Percentiles rank a stretch among this genome's conserved stretches.
Conservation (phyloP, 1,284 basidiomycete species). For the Moesziomyces parantarcticus region DNA sequence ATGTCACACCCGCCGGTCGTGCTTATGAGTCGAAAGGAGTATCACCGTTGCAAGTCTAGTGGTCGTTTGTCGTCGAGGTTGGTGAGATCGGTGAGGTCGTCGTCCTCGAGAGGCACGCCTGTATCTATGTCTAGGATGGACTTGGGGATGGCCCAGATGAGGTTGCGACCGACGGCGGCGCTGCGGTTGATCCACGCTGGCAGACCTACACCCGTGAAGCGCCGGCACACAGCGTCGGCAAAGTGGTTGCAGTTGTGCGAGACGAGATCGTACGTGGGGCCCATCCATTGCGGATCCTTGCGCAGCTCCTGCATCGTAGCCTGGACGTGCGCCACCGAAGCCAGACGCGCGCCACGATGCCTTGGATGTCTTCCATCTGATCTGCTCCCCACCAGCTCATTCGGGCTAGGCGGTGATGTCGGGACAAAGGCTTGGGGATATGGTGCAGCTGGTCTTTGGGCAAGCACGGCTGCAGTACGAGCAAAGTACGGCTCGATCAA, state of each 20-base stretch:
- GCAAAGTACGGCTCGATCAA: slow-evolving; percentile 12
- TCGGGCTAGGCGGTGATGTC: too few species aligned
- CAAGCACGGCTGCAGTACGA: background rate
- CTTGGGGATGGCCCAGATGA: slow-evolving; percentile 13
- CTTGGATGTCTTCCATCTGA: slow-evolving; percentile 3
- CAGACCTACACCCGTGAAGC: slow-evolving; percentile 50
- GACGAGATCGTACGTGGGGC: slow-evolving; percentile 29
- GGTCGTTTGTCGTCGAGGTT: background rate
- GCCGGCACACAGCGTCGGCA: slow-evolving; percentile 53
- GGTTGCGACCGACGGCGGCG: slow-evolving; percentile 8
- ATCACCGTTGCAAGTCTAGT: too few species aligned
- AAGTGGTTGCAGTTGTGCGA: slow-evolving; percentile 63
- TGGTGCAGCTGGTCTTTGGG: background rate
- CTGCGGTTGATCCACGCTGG: slow-evolving; percentile 59
- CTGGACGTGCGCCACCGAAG: slow-evolving; percentile 1
- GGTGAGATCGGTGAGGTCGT: background rate
- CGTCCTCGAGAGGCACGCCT: slow-evolving; percentile 7
- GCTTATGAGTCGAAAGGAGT: too few species aligned
- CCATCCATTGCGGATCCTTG: slow-evolving; percentile 19
- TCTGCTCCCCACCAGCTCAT: too few species aligned
- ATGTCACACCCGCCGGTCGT: background rate
- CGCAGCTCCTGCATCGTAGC: slow-evolving; percentile 13
- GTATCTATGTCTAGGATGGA: slow-evolving; percentile 19
- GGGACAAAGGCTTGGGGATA: background rate
- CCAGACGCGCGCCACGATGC: slow-evolving; percentile 10